Conservation (phyloP, 768 basidiomycete species). For the Suillus variegatus region DNA sequence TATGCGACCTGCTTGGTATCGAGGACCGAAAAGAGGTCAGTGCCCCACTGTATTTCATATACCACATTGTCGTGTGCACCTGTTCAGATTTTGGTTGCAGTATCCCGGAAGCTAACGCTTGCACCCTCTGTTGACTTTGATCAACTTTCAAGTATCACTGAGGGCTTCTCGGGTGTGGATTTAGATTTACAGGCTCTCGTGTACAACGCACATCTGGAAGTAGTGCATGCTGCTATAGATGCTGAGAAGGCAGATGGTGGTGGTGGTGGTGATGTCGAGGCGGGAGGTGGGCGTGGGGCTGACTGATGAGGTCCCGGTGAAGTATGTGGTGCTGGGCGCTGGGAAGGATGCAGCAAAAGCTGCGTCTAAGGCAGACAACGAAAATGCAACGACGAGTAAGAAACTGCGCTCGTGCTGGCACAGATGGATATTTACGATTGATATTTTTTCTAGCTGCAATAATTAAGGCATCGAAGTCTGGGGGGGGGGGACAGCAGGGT, state of each 20-base stretch:
- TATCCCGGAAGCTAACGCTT: conserved; percentile 71
- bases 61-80: neutral
- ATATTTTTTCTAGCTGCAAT: conserved; percentile 45
- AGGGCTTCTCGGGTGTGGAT: conserved; percentile 83
- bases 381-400: conserved; percentile 66
- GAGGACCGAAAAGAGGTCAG: conserved; percentile 82
- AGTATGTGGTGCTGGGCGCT: conserved; percentile 58
- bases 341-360: conserved; percentile 33
- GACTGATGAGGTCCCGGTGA: conserved; percentile 43
- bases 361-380: conserved; percentile 65
- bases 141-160: conserved; percentile 69
- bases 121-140: conserved; percentile 75
- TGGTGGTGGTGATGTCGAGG: conserved; percentile 9
- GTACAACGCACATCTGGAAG: conserved; percentile 95
- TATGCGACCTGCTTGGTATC: conserved; percentile 87
- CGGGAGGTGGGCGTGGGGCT: neutral
- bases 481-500: conserved; percentile 18
- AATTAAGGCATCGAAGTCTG: conserved; percentile 38
- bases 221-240: conserved; percentile 78
- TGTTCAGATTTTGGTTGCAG: conserved; percentile 19
- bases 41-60: neutral
- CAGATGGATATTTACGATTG: conserved; percentile 2
- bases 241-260: conserved; percentile 19
- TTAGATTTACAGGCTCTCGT: conserved; percentile 87
- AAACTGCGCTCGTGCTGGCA: conserved; percentile 4